Evolutionary conservation across 2,329 filamentous ascomycete genomes (phyloP), one percentile per base, ranked within the genome.

Genomic region (Hirsutella rhossiliensis): DNA sequence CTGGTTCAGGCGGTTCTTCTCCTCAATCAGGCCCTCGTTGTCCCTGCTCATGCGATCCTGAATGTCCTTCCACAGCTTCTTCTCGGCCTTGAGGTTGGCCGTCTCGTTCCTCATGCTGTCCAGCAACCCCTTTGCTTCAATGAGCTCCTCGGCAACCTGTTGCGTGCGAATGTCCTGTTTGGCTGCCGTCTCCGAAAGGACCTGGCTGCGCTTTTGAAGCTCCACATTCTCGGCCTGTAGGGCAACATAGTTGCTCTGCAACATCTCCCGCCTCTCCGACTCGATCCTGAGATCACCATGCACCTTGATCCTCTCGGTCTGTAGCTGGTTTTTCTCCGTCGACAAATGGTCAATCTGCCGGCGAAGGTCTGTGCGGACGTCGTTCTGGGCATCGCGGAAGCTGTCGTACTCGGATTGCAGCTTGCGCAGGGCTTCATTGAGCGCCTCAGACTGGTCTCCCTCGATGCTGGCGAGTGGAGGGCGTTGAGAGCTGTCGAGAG

Each of bases 71-170:
- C 86, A 95, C 11, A 98, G 72, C 32, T 87, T 84, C 66, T 95
- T 95, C 63, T 97, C 90, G 0, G 90, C 89, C 62, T 94, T 95
- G 30, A 96, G 75, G 56, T 97, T 96, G 15, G 88, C 82, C 43
- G 82, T 87, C 60, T 98, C 92, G 51, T 87, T 88, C 43, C 88
- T 84, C 62, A 96, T 76, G 56, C 87, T 89, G 56, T 98, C 90
- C 4, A 85, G 71, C 43, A 90, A 67, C 29, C 84, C 84, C 59
- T 82, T 84, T 5, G 84, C 81, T 60, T 96, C 92, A 11, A 97
- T 80, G 6, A 97, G 74, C 54, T 98, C 90, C 62, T 97, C 90
- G 0, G 87, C 88, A 27, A 90, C 84, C 62, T 96, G 88, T 56
- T 96, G 88, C 2, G 85, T 92, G 38, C 81, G 82, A 39, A 95